Percentiles rank a stretch among this genome's conserved stretches.
Conservation (phyloP, 2,329 filamentous ascomycete species). For the Neobulgaria alba region DNA sequence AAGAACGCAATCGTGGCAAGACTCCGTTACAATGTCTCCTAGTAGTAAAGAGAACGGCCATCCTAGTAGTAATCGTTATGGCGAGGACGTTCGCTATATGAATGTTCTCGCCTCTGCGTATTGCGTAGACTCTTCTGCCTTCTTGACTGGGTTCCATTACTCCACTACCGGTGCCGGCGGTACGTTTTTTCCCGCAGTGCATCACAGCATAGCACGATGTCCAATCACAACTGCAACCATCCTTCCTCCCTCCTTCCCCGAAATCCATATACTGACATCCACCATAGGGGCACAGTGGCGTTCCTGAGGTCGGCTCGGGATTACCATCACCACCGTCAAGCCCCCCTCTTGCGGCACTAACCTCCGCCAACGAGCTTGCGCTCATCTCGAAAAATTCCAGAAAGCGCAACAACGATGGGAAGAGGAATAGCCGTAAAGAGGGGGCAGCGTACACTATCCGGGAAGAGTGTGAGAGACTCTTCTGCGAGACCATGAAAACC, state of each 20-base stretch:
- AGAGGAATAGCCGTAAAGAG: slow-evolving; percentile 52
- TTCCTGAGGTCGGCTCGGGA: slow-evolving; percentile 83
- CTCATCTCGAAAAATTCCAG: slow-evolving; percentile 45
- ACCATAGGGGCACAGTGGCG: slow-evolving; percentile 75
- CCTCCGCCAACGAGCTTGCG: slow-evolving; percentile 58
- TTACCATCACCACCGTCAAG: slow-evolving; percentile 78
- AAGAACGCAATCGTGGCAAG: slow-evolving; percentile 28
- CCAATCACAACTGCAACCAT: no score
- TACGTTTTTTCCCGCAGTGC: no score
- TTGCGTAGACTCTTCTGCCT: slow-evolving; percentile 64
- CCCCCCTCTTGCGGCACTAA: slow-evolving; percentile 76
- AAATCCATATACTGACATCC: slow-evolving; percentile 16
- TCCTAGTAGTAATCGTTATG: slow-evolving; percentile 65
- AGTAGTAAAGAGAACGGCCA: slow-evolving; percentile 25
- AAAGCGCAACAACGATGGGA: slow-evolving; percentile 28
- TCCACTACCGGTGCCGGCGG: slow-evolving; percentile 85
- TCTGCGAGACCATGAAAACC: slow-evolving; percentile 89
- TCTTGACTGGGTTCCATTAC: slow-evolving; percentile 82
- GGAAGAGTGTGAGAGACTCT: slow-evolving; percentile 99
- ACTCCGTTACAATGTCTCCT: slow-evolving; percentile 26
- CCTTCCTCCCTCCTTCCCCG: no score
- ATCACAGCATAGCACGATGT: no score
- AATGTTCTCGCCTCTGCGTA: slow-evolving; percentile 90
- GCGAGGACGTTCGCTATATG: slow-evolving; percentile 35
- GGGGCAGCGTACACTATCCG: slow-evolving; percentile 94